These are phyloP conservation scores for Colletotrichum sp. DNA, from an alignment of 2,329 filamentous ascomycete genomes.

Conservation along the genomic window DNA sequence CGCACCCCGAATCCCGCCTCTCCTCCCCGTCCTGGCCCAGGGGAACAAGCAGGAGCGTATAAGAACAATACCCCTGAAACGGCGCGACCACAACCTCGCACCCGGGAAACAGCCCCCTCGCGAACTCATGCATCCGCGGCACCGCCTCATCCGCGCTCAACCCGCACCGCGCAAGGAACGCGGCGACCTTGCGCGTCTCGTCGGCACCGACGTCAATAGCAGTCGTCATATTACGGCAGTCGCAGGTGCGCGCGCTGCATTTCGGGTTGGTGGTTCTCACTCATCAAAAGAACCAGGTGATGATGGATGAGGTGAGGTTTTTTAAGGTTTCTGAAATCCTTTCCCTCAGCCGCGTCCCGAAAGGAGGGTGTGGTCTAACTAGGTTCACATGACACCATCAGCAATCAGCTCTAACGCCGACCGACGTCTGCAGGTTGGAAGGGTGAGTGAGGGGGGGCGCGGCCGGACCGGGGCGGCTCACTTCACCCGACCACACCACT, in stretches of 20 bases:
- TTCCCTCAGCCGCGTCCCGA: neutral
- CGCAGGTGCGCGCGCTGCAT: neutral
- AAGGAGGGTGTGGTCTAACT: neutral
- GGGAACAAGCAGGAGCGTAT: slow-evolving; percentile 44
- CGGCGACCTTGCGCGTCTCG: neutral
- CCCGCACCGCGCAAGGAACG: neutral
- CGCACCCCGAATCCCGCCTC: neutral
- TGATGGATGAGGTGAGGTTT: neutral
- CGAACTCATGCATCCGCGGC: slow-evolving; percentile 31
- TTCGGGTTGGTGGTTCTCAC: neutral
- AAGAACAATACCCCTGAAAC: slow-evolving; percentile 58
- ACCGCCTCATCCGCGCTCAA: slow-evolving; percentile 22
- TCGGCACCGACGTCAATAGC: neutral
- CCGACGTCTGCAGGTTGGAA: neutral
- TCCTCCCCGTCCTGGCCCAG: slow-evolving; percentile 26
- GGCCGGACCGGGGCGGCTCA: neutral
- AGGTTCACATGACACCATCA: slow-evolving; percentile 3
- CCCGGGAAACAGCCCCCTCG: slow-evolving; percentile 33
- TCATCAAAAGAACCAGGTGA: neutral
- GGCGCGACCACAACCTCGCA: slow-evolving; percentile 34
- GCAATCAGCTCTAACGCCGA: neutral
- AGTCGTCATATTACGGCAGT: neutral
- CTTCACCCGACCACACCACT: slow-evolving; percentile 3
- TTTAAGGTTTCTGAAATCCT: neutral
- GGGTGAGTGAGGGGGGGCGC: neutral